Conservation (phyloP, 148 eudicot species). For the Fallopia convolvulus region DNA sequence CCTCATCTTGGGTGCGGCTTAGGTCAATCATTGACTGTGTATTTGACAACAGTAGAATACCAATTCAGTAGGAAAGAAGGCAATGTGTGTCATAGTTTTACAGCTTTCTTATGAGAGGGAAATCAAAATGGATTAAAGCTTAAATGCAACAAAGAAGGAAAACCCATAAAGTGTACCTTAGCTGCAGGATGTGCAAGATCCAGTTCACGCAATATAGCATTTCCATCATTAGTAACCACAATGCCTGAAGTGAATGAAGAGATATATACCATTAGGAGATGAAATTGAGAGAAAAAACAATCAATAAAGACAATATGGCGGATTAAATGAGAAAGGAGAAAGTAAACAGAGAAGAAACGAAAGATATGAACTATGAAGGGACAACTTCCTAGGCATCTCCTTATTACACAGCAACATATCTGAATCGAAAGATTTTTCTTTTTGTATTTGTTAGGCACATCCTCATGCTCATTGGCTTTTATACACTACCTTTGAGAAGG, state of each 20-base stretch:
- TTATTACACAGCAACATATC: not conserved
- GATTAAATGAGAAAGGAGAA: not conserved
- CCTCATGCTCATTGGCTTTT: too few species aligned
- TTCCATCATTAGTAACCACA: slow-evolving; percentile 96
- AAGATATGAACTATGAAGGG: not conserved
- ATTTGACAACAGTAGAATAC: not conserved
- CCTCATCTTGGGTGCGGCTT: slow-evolving; percentile 98
- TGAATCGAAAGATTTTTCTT: not conserved
- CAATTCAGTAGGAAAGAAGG: slow-evolving; percentile 4
- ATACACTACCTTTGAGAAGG: too few species aligned
- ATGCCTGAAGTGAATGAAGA: slow-evolving; percentile 42
- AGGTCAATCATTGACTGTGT: slow-evolving; percentile 92
- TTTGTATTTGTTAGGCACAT: not conserved
- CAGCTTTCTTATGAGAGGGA: not conserved
- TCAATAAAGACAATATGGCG: not conserved
- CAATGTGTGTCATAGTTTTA: too few species aligned
- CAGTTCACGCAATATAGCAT: slow-evolving; percentile 87
- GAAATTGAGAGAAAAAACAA: not conserved
- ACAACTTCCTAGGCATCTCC: not conserved
- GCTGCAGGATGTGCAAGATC: slow-evolving; percentile 99
- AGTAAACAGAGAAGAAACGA: not conserved
- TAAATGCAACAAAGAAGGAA: not conserved
- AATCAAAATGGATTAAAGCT: too few species aligned
- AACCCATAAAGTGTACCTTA: slow-evolving; percentile 39
- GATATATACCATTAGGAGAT: not conserved